A percentile compares a stretch with the other conserved stretches of the same genome.
Evolutionary conservation across 2,329 filamentous ascomycete species (phyloP).

Genomic region (Venturia aucupariae): DNA sequence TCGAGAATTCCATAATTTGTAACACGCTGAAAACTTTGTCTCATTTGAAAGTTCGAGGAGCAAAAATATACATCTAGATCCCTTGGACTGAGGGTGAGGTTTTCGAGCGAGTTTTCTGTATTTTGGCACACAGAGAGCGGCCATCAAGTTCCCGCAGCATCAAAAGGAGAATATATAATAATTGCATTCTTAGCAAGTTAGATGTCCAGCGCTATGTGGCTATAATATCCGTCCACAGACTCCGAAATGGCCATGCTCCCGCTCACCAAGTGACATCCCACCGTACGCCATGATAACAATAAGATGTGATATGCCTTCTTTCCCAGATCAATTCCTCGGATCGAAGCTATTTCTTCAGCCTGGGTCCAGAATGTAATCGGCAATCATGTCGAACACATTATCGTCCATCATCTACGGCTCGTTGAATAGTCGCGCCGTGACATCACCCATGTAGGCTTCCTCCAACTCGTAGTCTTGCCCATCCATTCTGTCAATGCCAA

Average conservation of each 20-base stretch:
- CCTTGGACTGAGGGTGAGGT: too few species aligned
- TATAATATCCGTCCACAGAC: neutral
- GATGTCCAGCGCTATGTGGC: neutral
- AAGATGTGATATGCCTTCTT: neutral
- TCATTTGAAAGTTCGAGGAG: too few species aligned
- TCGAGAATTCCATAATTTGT: neutral
- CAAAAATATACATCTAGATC: too few species aligned
- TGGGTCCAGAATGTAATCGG: neutral
- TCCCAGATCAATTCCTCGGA: neutral
- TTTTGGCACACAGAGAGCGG: too few species aligned
- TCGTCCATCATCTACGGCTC: slow-evolving; percentile 36
- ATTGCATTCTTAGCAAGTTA: neutral
- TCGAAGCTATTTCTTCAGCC: neutral
- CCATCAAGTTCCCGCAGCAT: neutral
- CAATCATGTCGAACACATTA: neutral
- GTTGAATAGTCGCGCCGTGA: slow-evolving; percentile 75
- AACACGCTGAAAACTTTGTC: neutral
- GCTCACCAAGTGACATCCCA: neutral
- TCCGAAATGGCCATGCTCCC: neutral
- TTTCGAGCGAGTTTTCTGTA: too few species aligned
- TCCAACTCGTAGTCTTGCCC: slow-evolving; percentile 81
- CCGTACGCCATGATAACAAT: neutral
- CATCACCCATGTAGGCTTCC: slow-evolving; percentile 81
- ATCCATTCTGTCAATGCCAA: slow-evolving; percentile 69
- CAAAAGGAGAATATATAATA: neutral